A percentile compares a stretch with the other conserved stretches of the same genome.
phyloP scores from a whole-genome alignment of 768 basidiomycete genomes.

The Candolleomyces aberdarensis region DNA sequence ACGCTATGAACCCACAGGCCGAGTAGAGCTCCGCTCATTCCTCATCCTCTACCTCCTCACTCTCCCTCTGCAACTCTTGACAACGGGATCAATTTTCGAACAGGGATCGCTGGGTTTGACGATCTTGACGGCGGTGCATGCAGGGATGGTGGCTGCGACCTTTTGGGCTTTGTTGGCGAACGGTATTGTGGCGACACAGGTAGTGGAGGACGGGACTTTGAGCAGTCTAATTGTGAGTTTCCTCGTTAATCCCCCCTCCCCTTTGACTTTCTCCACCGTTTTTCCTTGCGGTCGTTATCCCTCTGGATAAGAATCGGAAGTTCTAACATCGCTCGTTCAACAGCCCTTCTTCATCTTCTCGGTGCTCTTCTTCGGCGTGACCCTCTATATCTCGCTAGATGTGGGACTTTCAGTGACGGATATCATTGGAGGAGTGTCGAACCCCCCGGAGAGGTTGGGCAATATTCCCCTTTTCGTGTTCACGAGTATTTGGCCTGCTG shows the following conservation, averaged over 20 bases:
- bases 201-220: slow-evolving; percentile 88
- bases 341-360: slow-evolving; percentile 65
- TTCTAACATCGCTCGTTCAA: background rate
- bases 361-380: slow-evolving; percentile 61
- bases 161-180: slow-evolving; percentile 82
- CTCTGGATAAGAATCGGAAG: background rate
- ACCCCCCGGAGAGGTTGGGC: slow-evolving; percentile 51
- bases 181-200: slow-evolving; percentile 78
- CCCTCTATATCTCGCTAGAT: slow-evolving; percentile 84
- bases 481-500: slow-evolving; percentile 31
- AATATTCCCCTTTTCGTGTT: slow-evolving; percentile 81
- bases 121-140: slow-evolving; percentile 73
- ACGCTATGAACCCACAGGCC: slow-evolving; percentile 35
- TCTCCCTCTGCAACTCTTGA: slow-evolving; percentile 76
- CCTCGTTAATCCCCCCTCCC: background rate
- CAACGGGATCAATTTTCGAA: slow-evolving; percentile 71
- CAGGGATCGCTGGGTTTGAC: slow-evolving; percentile 75
- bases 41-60: slow-evolving; percentile 66
- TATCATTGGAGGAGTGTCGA: slow-evolving; percentile 53
- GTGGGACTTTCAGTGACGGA: slow-evolving; percentile 61
- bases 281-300: background rate
- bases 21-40: slow-evolving; percentile 68
- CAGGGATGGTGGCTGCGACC: slow-evolving; percentile 68
- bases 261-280: too few species aligned
- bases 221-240: slow-evolving; percentile 60